Evolutionary conservation across 768 basidiomycete genomes (phyloP), one percentile per base, ranked within the genome.

Genomic region (Crucibulum laeve): DNA sequence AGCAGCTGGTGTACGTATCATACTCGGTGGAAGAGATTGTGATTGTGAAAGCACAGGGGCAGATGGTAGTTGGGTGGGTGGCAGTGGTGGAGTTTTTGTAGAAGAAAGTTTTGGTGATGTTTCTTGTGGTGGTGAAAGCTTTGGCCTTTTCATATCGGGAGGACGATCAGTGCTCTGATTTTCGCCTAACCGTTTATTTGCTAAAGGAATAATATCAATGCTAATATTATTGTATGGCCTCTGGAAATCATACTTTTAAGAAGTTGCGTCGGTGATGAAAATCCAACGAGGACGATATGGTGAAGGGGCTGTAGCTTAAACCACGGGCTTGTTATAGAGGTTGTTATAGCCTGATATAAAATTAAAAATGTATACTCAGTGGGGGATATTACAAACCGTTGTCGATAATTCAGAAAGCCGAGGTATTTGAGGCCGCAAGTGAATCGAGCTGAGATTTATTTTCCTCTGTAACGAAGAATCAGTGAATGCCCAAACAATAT

Each of bases 371-470:
- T n/a, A n/a, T n/a, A n/a, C n/a, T n/a, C n/a, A n/a, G n/a, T n/a
- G n/a, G n/a, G n/a, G 36, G 8, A 37, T 11, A 37, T 18, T 1
- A 14, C 73, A 32, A 56, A 80, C 81, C 17, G 67, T 58, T 18
- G 67, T 54, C 44, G 80, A 71, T 15, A 87, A 59, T 25, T 82
- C 74, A 24, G 70, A 46, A 40, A 82, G 75, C 18, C 67, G 69
- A 3, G 70, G 65, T 37, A 80, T 59, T 21, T 69, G 68, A 4
- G 60, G 54, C 18, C 60, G 59, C 1, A 80, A 56, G 35, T 64
- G 64, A 8, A 87, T 74, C 8, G 72, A 62, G 49, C 69, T 83
- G 39, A 77, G 65, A 45, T 74, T 61, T 38, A 87, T 83, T 38
- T 77, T 75, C 50, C 84, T 69, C 85, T 87, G 44, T 4, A 42